Evolutionary conservation across 2,329 filamentous ascomycete genomes (phyloP).

Genomic region (Penicillium paneum): DNA sequence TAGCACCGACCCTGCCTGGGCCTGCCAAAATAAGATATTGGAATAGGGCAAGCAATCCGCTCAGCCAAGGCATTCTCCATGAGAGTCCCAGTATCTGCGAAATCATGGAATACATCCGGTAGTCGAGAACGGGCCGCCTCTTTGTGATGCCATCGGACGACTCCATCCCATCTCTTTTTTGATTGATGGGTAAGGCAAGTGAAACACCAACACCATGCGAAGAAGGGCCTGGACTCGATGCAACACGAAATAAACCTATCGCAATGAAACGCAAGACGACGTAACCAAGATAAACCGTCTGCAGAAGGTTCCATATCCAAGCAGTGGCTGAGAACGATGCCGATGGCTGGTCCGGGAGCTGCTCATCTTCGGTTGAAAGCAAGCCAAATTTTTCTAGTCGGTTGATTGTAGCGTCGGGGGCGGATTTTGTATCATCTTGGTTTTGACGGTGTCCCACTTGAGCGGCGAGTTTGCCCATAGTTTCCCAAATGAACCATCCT

Average conservation of each 20-base stretch:
- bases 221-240: conserved; percentile 57
- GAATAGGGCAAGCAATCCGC: conserved; percentile 68
- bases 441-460: conserved; percentile 35
- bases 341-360: conserved; percentile 25
- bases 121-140: conserved; percentile 66
- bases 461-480: conserved; percentile 67
- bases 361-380: conserved; percentile 41
- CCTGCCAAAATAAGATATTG: conserved; percentile 72
- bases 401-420: conserved; percentile 28
- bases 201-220: conserved; percentile 26
- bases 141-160: conserved; percentile 25
- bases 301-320: conserved; percentile 53
- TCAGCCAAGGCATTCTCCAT: conserved; percentile 86
- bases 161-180: conserved; percentile 31
- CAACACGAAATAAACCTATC: conserved; percentile 63
- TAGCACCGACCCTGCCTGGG: conserved; percentile 69
- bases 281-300: conserved; percentile 52
- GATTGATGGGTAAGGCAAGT: conserved; percentile 23
- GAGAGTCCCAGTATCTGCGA: conserved; percentile 71
- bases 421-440: conserved; percentile 2
- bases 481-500: conserved; percentile 85
- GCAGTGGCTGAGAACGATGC: conserved; percentile 36
- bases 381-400: conserved; percentile 58
- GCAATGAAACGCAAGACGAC: conserved; percentile 65
- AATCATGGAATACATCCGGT: conserved; percentile 72